phyloP scores from a whole-genome alignment of 2,329 filamentous ascomycete genomes.

The Penicillium concentricum region DNA sequence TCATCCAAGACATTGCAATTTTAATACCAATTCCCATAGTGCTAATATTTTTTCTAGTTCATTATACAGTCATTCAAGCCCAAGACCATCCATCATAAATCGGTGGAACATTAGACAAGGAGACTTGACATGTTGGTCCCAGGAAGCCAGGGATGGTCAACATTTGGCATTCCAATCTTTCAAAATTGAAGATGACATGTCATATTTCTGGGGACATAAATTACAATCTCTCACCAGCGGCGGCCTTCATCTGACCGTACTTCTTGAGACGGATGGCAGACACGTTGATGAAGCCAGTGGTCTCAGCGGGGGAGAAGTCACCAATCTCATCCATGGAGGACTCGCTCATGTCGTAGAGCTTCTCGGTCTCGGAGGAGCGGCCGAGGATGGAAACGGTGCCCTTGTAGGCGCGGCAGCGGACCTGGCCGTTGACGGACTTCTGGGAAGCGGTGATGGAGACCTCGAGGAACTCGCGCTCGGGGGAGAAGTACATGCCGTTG shows the following conservation, averaged over 20 bases:
- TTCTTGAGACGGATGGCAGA: constrained; percentile 41
- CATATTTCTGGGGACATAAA: constrained; percentile 2
- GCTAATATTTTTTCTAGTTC: constrained; percentile 21
- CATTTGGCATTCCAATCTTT: constrained; percentile 16
- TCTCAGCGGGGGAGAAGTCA: constrained; percentile 65
- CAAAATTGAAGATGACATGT: constrained; percentile 4
- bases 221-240: constrained; percentile 35
- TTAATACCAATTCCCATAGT: constrained; percentile 9
- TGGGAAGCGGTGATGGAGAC: constrained; percentile 24
- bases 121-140: constrained; percentile 5
- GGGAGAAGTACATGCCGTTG: constrained; percentile 59
- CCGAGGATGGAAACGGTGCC: constrained; percentile 55
- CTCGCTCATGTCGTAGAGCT: constrained; percentile 67
- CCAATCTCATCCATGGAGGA: constrained; percentile 69
- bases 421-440: constrained; percentile 58
- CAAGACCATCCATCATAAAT: constrained; percentile 13
- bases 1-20: constrained; percentile 3
- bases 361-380: constrained; percentile 63
- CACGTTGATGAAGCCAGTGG: constrained; percentile 60
- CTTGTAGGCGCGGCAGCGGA: constrained; percentile 66
- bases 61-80: constrained; percentile 28
- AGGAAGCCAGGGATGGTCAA: constrained; percentile 24
- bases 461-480: constrained; percentile 70
- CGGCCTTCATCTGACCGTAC: constrained; percentile 43
- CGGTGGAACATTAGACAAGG: constrained; percentile 7